Conservation (phyloP, 257 asterid genomes). For the Verbascum thapsus region DNA sequence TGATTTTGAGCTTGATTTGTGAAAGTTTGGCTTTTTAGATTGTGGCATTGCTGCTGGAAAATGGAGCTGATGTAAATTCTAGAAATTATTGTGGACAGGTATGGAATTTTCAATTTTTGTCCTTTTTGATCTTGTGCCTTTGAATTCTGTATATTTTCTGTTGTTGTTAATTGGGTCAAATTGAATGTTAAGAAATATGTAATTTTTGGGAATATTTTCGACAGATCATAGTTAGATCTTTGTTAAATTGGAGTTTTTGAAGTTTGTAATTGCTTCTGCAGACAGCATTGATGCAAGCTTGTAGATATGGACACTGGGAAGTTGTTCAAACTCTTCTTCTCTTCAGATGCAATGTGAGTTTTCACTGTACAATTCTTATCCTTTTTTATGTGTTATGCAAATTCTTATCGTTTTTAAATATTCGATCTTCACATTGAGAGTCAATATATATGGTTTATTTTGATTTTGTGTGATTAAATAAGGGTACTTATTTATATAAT, state of each 20-base stretch:
- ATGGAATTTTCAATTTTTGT: slow-evolving; percentile 3
- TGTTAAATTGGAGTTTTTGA: slow-evolving; percentile 32
- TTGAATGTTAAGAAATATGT: neutral
- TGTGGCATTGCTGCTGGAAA: slow-evolving; percentile 91
- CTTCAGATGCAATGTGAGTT: slow-evolving; percentile 89
- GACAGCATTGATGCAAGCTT: slow-evolving; percentile 98
- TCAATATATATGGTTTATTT: neutral
- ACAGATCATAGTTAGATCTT: slow-evolving; percentile 37
- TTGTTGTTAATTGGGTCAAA: slow-evolving; percentile 27
- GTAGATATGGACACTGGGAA: slow-evolving; percentile 97
- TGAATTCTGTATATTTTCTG: neutral
- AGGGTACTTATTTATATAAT: neutral
- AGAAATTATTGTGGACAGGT: slow-evolving; percentile 91
- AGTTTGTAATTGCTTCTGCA: slow-evolving; percentile 33
- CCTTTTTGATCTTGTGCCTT: too few relatives aligned
- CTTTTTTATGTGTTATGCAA: slow-evolving; percentile 1
- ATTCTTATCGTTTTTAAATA: neutral
- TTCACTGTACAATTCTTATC: neutral
- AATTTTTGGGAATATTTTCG: slow-evolving; percentile 24
- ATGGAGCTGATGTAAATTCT: slow-evolving; percentile 99
- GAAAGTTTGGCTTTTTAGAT: slow-evolving; percentile 54
- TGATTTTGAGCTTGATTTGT: slow-evolving; percentile 36
- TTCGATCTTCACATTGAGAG: slow-evolving; percentile 14
- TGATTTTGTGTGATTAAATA: neutral
- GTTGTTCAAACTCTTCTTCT: slow-evolving; percentile 96